Evolutionary conservation across 768 basidiomycete genomes (phyloP).

Genomic region (Auriculariales sp.): DNA sequence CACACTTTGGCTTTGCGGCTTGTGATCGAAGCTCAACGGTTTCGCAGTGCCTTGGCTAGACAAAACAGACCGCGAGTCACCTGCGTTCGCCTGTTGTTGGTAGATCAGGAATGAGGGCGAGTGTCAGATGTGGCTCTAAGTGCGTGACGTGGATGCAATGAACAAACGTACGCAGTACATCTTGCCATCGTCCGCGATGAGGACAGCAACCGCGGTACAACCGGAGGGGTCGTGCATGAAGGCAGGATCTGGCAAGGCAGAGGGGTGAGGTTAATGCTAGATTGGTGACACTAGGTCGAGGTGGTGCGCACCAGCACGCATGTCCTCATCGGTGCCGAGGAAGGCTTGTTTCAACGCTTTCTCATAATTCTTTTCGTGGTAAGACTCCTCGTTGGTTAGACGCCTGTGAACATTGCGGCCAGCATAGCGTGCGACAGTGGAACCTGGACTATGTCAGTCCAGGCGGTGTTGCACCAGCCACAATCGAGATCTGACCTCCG

Average conservation of each 20-base stretch:
- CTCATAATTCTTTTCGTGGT: slow-evolving; percentile 54
- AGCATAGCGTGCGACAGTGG: slow-evolving; percentile 74
- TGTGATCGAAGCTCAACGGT: slow-evolving; percentile 87
- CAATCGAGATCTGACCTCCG: slow-evolving; percentile 49
- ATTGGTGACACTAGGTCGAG: neutral
- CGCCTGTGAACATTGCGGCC: slow-evolving; percentile 74
- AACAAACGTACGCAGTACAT: slow-evolving; percentile 56
- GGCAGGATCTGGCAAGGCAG: slow-evolving; percentile 46
- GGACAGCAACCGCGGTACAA: slow-evolving; percentile 83
- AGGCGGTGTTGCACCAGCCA: slow-evolving; percentile 2
- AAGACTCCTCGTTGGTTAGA: slow-evolving; percentile 55
- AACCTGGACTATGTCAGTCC: slow-evolving; percentile 31
- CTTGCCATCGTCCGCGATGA: slow-evolving; percentile 64
- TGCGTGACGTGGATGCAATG: neutral
- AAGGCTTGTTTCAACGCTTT: slow-evolving; percentile 78
- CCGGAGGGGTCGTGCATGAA: slow-evolving; percentile 89
- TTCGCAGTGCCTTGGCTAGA: slow-evolving; percentile 75
- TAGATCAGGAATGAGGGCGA: slow-evolving; percentile 1
- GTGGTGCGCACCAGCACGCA: slow-evolving; percentile 50
- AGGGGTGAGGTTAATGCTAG: neutral
- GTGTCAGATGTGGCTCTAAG: neutral
- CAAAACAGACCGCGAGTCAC: slow-evolving; percentile 87
- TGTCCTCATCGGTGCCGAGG: slow-evolving; percentile 87
- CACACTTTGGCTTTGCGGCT: slow-evolving; percentile 76
- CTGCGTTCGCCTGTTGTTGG: slow-evolving; percentile 81